Conservation (phyloP, 2,329 filamentous ascomycete genomes). For the Mariannaea sp. region DNA sequence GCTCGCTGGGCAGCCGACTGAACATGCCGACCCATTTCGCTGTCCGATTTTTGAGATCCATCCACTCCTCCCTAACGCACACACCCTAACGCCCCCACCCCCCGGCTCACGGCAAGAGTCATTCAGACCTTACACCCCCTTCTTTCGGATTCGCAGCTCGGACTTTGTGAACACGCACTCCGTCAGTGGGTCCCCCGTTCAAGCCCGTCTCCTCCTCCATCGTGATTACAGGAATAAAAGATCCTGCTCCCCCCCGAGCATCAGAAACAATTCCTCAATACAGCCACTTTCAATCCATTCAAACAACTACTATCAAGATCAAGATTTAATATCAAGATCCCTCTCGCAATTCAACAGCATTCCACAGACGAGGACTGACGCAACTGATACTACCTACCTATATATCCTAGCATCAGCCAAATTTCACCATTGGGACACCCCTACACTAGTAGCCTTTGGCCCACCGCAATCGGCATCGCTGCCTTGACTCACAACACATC, state of each 20-base stretch:
- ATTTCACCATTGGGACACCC: constrained; percentile 40
- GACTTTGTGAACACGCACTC: constrained; percentile 32
- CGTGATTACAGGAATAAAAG: constrained; percentile 36
- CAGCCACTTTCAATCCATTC: constrained; percentile 6
- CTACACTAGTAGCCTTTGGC: constrained; percentile 35
- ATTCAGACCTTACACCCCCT: not conserved
- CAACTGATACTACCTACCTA: constrained; percentile 18
- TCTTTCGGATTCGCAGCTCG: not conserved
- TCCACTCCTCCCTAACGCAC: not conserved
- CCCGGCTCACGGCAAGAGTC: not conserved
- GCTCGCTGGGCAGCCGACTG: too few species aligned
- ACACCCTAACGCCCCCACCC: not conserved
- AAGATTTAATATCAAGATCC: too few species aligned
- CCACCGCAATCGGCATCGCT: constrained; percentile 38
- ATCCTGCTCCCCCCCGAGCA: constrained; percentile 33
- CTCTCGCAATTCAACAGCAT: too few species aligned
- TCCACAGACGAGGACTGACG: constrained; percentile 15
- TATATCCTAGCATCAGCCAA: constrained; percentile 36
- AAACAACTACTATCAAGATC: constrained; percentile 6
- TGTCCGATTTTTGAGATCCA: not conserved
- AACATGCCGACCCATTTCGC: not conserved
- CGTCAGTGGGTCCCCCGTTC: constrained; percentile 26
- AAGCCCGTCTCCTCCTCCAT: constrained; percentile 26
- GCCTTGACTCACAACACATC: constrained; percentile 37
- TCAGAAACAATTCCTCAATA: constrained; percentile 18